Percentiles rank a stretch among this genome's conserved stretches.
These are phyloP conservation scores for Tephrocybe sp. DNA, from an alignment of 768 basidiomycete genomes.

Conservation along the genomic window DNA sequence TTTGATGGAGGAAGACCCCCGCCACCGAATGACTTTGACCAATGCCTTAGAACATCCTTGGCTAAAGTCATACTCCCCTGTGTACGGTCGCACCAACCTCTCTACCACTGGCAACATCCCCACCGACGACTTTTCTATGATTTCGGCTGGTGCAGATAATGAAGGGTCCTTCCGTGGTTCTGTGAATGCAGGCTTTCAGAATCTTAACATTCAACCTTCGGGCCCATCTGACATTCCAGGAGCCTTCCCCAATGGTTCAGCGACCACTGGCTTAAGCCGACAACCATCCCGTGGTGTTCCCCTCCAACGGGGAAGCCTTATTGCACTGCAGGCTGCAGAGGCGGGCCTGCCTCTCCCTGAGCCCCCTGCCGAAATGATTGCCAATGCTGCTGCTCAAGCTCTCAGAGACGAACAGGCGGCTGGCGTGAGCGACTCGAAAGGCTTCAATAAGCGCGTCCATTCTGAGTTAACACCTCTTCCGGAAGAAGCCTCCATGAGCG, in stretches of 20 bases:
- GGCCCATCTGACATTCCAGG: conserved; percentile 12
- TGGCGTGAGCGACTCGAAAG: conserved; percentile 22
- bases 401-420: conserved; percentile 17
- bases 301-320: conserved; percentile 47
- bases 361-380: conserved; percentile 59
- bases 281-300: conserved; percentile 31
- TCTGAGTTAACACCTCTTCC: conserved; percentile 42
- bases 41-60: conserved; percentile 75
- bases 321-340: conserved; percentile 46
- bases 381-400: conserved; percentile 31
- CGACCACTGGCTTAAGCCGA: conserved; percentile 13
- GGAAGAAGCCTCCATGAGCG: conserved; percentile 29
- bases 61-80: conserved; percentile 45
- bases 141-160: conserved; percentile 12
- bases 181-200: conserved; percentile 30
- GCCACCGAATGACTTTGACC: conserved; percentile 64
- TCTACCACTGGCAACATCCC: conserved; percentile 1
- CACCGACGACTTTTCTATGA: conserved; percentile 22
- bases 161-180: conserved; percentile 16
- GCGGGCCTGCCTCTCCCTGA: conserved; percentile 36
- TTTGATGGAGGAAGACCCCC: conserved; percentile 67
- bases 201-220: conserved; percentile 29
- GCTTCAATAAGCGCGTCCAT: conserved; percentile 38
- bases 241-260: conserved; percentile 9
- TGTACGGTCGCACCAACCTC: conserved; percentile 17